Percentiles rank a stretch among this genome's conserved stretches.
Evolutionary conservation across 495 filamentous ascomycete genomes (phyloP).

Genomic region (Aspergillus haitiensis): DNA sequence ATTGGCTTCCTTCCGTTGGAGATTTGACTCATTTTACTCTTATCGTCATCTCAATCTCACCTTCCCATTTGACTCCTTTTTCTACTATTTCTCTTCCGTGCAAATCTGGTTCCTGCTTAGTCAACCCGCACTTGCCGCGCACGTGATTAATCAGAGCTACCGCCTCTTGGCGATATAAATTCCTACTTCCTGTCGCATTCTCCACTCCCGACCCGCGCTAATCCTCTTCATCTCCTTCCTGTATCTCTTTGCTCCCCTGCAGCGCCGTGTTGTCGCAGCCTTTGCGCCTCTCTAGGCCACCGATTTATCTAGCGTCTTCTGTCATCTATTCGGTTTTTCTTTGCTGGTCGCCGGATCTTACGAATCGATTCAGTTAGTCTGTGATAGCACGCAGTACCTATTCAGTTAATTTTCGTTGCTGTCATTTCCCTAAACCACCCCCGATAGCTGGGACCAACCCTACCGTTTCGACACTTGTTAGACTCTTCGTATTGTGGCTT

Average conservation of each 20-base stretch:
- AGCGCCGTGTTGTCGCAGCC: constrained; percentile 23
- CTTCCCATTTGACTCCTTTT: constrained; percentile 18
- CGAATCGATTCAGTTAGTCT: constrained; percentile 36
- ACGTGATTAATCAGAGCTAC: constrained; percentile 38
- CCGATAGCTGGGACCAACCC: constrained; percentile 26
- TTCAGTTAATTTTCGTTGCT: constrained; percentile 32
- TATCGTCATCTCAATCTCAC: constrained; percentile 23
- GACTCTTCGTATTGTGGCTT: constrained; percentile 30
- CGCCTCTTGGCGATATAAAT: constrained; percentile 53
- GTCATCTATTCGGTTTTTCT: constrained; percentile 31
- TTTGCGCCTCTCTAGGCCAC: constrained; percentile 21
- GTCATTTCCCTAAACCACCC: constrained; percentile 24
- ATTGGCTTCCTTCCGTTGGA: background rate
- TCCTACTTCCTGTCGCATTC: constrained; percentile 46
- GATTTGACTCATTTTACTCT: constrained; percentile 22
- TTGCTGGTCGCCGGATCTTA: constrained; percentile 24
- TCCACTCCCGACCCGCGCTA: constrained; percentile 42
- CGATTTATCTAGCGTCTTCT: constrained; percentile 25
- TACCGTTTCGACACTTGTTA: constrained; percentile 23
- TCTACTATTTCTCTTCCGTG: constrained; percentile 13
- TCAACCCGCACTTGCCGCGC: constrained; percentile 31
- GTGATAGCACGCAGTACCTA: constrained; percentile 36
- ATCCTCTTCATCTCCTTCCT: constrained; percentile 22
- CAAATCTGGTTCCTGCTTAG: constrained; percentile 27
- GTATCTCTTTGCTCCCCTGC: constrained; percentile 25